These are phyloP conservation scores for Apiospora malaysiana DNA, from an alignment of 2,329 filamentous ascomycete genomes.

Conservation along the genomic window DNA sequence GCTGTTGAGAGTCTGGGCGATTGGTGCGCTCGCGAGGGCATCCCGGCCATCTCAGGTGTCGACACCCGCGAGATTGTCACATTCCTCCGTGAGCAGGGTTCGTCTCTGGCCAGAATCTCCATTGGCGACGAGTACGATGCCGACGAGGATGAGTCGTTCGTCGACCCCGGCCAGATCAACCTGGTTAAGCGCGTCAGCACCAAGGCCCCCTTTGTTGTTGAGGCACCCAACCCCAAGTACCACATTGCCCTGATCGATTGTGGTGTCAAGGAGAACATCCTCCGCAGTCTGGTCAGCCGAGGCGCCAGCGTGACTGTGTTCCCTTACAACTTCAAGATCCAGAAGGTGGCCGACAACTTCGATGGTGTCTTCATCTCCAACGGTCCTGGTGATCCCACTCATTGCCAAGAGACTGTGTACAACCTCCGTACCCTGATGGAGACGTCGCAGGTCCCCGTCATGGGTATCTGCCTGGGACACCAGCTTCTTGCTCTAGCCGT, in stretches of 20 bases:
- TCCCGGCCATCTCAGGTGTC: slow-evolving; percentile 94
- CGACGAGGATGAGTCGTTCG: slow-evolving; percentile 94
- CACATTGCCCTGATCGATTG: slow-evolving; percentile 97
- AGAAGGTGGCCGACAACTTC: slow-evolving; percentile 97
- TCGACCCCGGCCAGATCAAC: slow-evolving; percentile 96
- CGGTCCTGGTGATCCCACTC: slow-evolving; percentile 95
- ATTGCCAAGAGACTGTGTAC: slow-evolving; percentile 94
- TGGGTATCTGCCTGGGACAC: slow-evolving; percentile 98
- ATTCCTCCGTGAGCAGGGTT: slow-evolving; percentile 93
- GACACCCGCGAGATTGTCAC: slow-evolving; percentile 98
- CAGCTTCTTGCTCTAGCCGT: slow-evolving; percentile 91
- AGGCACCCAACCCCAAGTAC: slow-evolving; percentile 79
- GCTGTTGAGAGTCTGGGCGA: slow-evolving; percentile 91
- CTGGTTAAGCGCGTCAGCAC: slow-evolving; percentile 95
- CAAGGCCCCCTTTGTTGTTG: slow-evolving; percentile 96
- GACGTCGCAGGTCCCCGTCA: slow-evolving; percentile 86
- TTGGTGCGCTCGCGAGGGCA: slow-evolving; percentile 96
- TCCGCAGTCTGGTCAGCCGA: slow-evolving; percentile 89
- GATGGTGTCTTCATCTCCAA: slow-evolving; percentile 99
- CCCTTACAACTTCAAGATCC: slow-evolving; percentile 95
- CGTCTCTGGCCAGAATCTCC: slow-evolving; percentile 91
- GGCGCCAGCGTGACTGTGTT: slow-evolving; percentile 93
- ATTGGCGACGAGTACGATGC: slow-evolving; percentile 98
- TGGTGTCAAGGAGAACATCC: slow-evolving; percentile 99
- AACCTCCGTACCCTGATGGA: slow-evolving; percentile 92